Conservation (phyloP, 2,329 filamentous ascomycete species). For the Polychaeton citri region DNA sequence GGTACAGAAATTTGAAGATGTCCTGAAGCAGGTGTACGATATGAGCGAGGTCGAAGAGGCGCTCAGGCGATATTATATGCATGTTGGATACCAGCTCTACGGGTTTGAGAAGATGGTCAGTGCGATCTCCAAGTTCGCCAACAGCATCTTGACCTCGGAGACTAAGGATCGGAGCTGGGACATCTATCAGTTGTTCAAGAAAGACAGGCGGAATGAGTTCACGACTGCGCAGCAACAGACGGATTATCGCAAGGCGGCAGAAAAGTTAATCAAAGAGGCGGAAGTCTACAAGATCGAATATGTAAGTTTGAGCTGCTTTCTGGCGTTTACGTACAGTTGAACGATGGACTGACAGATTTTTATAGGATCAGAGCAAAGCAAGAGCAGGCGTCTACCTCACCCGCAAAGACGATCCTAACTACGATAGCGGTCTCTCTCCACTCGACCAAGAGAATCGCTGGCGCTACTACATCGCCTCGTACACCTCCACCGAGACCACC, state of each 20-base stretch:
- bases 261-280: slow-evolving; percentile 83
- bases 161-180: slow-evolving; percentile 88
- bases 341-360: too few species aligned
- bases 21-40: slow-evolving; percentile 69
- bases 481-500: slow-evolving; percentile 76
- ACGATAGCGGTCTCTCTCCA: slow-evolving; percentile 57
- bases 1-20: slow-evolving; percentile 73
- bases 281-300: slow-evolving; percentile 84
- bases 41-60: slow-evolving; percentile 77
- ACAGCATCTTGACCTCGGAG: slow-evolving; percentile 73
- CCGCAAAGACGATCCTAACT: slow-evolving; percentile 66
- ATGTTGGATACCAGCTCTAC: slow-evolving; percentile 85
- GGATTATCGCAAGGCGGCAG: slow-evolving; percentile 78
- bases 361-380: slow-evolving; percentile 50
- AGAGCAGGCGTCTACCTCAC: slow-evolving; percentile 69
- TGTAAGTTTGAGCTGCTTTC: too few species aligned
- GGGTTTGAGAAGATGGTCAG: slow-evolving; percentile 80
- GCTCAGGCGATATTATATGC: slow-evolving; percentile 80
- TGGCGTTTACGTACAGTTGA: too few species aligned
- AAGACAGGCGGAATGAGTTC: slow-evolving; percentile 66
- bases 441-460: slow-evolving; percentile 46
- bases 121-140: slow-evolving; percentile 65
- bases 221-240: slow-evolving; percentile 86
- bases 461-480: slow-evolving; percentile 94
- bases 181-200: slow-evolving; percentile 74